Evolutionary conservation across 371 early-diverging fungal species (phyloP).

Genomic region (Capniomyces stellatus): DNA sequence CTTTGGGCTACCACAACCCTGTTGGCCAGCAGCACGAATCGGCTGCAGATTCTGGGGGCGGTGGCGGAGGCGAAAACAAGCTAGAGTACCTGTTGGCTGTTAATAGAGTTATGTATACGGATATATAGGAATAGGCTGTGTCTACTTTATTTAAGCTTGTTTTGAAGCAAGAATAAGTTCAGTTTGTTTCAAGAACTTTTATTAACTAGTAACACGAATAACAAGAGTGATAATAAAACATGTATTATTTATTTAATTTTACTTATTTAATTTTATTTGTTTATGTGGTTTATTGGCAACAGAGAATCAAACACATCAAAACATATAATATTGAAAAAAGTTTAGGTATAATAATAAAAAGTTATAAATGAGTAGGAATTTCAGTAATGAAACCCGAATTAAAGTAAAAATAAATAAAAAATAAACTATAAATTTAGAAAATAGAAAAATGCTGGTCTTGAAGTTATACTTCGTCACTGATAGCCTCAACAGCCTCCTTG

Average conservation of each 20-base stretch:
- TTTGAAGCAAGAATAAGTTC: no score
- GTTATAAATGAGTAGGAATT: no score
- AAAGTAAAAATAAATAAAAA: not conserved
- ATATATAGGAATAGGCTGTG: not conserved
- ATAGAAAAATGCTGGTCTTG: no score
- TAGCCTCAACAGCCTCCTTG: constrained; percentile 28
- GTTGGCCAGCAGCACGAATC: not conserved
- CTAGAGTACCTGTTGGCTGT: constrained; percentile 3
- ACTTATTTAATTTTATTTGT: no score
- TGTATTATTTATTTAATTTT: no score
- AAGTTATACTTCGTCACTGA: constrained; percentile 1
- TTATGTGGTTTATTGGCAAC: not conserved
- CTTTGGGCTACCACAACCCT: constrained; percentile 1
- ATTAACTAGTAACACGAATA: no score
- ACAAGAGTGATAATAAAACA: no score
- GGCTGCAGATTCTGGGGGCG: not conserved
- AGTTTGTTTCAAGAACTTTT: no score
- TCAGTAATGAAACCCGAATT: not conserved
- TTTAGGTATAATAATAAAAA: no score
- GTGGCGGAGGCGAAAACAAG: not conserved
- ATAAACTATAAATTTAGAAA: not conserved
- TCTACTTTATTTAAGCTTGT: no score
- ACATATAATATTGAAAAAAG: not conserved
- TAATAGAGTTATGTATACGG: not conserved
- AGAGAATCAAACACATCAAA: not conserved